Percentiles rank a stretch among this genome's conserved stretches.
Conservation (phyloP, 169 alveolate species). For the Plasmodium falciparum region DNA sequence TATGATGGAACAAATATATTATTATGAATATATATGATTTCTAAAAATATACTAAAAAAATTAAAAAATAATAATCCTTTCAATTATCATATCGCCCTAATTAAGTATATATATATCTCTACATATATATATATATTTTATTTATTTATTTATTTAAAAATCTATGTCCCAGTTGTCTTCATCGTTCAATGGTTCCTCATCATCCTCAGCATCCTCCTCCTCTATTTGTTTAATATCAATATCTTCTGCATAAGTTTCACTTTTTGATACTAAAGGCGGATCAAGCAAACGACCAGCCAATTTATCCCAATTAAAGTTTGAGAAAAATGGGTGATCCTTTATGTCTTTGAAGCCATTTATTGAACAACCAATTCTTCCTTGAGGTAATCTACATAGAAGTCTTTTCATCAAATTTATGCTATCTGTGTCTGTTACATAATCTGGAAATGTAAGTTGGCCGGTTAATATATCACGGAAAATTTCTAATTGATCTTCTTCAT, state of each 20-base stretch:
- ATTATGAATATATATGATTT: too few species aligned
- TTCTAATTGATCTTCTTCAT: conserved; percentile 96
- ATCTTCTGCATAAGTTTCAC: conserved; percentile 85
- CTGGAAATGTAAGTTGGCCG: conserved; percentile 85
- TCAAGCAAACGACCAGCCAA: conserved; percentile 88
- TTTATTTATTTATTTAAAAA: conserved; percentile 2
- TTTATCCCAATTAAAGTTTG: conserved; percentile 92
- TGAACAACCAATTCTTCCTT: conserved; percentile 93
- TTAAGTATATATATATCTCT: not conserved
- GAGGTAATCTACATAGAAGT: conserved; percentile 92
- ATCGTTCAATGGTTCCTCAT: conserved; percentile 13
- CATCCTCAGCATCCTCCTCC: conserved; percentile 40
- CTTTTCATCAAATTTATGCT: conserved; percentile 91
- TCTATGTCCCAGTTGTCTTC: conserved; percentile 69
- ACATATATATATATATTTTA: not conserved
- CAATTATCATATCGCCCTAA: not conserved
- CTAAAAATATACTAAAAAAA: not conserved
- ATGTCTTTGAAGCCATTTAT: conserved; percentile 92
- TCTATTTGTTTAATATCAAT: conserved; percentile 73
- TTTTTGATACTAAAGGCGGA: conserved; percentile 90
- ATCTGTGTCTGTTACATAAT: conserved; percentile 88
- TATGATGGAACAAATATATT: too few species aligned
- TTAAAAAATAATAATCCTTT: not conserved
- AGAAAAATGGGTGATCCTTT: conserved; percentile 87
- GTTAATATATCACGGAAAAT: conserved; percentile 94